Evolutionary conservation across 345 rosid genomes (phyloP), one percentile per base, ranked within the genome.

Genomic region (Carallia brachiata): DNA sequence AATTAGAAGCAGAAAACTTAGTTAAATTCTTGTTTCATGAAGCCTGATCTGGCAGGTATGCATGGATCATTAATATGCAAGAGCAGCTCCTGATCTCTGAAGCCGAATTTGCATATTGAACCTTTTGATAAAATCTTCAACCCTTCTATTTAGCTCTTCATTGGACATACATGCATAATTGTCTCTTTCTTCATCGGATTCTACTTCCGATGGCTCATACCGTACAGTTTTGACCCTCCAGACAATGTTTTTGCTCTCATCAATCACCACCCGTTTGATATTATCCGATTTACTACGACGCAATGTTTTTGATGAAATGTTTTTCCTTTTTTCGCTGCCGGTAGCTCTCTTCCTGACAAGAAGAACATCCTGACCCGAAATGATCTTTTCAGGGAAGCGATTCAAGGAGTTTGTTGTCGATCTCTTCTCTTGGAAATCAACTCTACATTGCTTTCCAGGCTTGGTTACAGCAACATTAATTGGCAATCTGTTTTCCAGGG

Each of bases 101-200:
- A 78, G 81, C 73, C 87, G 80, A 64, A 90, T 85, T 63, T 90
- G 83, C 73, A 69, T 81, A 66, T 86, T 89, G 77, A 82, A 86
- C 61, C 70, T 77, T 62, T 76, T 79, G 73, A 92, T 92, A 23
- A 92, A 90, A 23, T 92, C 95, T 74, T 92, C 97, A 12, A 87
- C 86, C 70, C 92, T 82, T 69, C 63, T 70, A 63, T 93, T 89
- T 64, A 90, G 62, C 63, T 93, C 98, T 64, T 90, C 96, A 57
- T 85, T 68, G 4, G 97, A 90, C 96, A 93, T 64, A 36, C 69
- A 79, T 27, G 90, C 84, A 58, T 84, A 89, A 79, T 86, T 87
- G 52, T 86, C 77, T 7, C 72, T 81, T 52, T 85, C 84, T 62
- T 79, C 72, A 3, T 50, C 65, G 16, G 32, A 12, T 44, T 40